Conservation (phyloP, 2,329 filamentous ascomycete genomes). For the Dendryphion nanum region DNA sequence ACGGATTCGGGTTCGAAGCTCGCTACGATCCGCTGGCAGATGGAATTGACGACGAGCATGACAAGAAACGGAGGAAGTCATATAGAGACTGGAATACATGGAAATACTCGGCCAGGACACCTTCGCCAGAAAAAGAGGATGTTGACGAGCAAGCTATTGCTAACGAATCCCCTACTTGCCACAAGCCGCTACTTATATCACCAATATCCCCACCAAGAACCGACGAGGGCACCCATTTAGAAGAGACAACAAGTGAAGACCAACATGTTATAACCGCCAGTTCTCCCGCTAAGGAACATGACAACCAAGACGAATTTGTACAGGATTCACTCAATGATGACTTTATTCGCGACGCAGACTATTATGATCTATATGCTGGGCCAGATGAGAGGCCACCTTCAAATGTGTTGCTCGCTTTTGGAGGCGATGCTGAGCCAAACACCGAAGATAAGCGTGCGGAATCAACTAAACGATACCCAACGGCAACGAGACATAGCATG, state of each 20-base stretch:
- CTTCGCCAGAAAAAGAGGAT: slow-evolving; percentile 61
- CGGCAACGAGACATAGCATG: too few species aligned
- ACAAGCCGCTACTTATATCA: slow-evolving; percentile 21
- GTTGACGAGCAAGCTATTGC: slow-evolving; percentile 10
- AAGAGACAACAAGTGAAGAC: background rate
- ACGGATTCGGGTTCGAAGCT: slow-evolving; percentile 64
- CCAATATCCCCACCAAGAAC: slow-evolving; percentile 22
- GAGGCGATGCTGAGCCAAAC: background rate
- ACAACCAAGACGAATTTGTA: too few species aligned
- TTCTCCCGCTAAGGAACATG: too few species aligned
- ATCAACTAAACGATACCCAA: background rate
- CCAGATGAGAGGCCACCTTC: slow-evolving; percentile 50
- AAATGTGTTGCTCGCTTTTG: slow-evolving; percentile 41
- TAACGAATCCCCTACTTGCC: slow-evolving; percentile 25
- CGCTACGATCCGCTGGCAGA: slow-evolving; percentile 65
- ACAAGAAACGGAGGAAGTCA: slow-evolving; percentile 69
- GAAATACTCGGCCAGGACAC: slow-evolving; percentile 70
- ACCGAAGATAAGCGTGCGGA: background rate
- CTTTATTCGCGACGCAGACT: slow-evolving; percentile 14
- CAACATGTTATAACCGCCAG: too few species aligned
- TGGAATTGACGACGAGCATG: slow-evolving; percentile 57
- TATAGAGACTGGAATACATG: slow-evolving; percentile 68
- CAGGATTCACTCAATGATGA: too few species aligned
- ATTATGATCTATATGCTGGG: slow-evolving; percentile 24
- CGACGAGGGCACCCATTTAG: background rate